Percentiles rank a stretch among this genome's conserved stretches.
Evolutionary conservation across 208 protist genomes (phyloP).

Genomic region (Porcisia hertigi): DNA sequence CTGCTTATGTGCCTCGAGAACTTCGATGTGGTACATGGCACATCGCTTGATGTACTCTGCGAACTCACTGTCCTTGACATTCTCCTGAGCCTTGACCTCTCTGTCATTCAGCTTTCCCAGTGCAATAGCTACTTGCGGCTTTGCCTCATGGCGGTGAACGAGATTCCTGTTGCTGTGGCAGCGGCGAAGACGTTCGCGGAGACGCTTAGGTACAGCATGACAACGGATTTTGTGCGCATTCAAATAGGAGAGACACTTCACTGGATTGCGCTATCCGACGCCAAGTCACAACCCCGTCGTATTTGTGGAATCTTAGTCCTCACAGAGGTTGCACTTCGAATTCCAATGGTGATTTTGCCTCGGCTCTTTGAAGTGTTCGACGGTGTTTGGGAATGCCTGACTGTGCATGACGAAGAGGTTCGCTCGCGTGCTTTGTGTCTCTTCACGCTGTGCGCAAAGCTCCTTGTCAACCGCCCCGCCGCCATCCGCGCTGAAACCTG

Average conservation of each 20-base stretch:
- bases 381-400: conserved; percentile 66
- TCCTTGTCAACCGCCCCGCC: conserved; percentile 60
- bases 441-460: conserved; percentile 72
- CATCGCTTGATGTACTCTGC: conserved; percentile 56
- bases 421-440: conserved; percentile 54
- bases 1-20: conserved; percentile 71
- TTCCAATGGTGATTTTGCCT: conserved; percentile 71
- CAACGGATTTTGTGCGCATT: conserved; percentile 68
- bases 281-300: conserved; percentile 40
- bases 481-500: conserved; percentile 48
- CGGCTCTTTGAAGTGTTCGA: conserved; percentile 71
- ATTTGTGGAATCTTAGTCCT: conserved; percentile 78
- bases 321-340: conserved; percentile 59
- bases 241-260: conserved; percentile 69
- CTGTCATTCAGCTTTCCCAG: conserved; percentile 71
- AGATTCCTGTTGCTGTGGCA: conserved; percentile 44
- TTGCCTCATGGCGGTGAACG: conserved; percentile 60
- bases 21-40: conserved; percentile 70
- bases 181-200: conserved; percentile 69
- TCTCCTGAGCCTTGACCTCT: conserved; percentile 72
- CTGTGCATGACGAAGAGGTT: conserved; percentile 51
- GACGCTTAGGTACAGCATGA: conserved; percentile 60
- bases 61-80: conserved; percentile 81
- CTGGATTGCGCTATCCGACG: conserved; percentile 46
- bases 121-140: conserved; percentile 85